Base-by-base conservation (phyloP, 305 asterid genomes). In the Fraxinus paxiana region DNA sequence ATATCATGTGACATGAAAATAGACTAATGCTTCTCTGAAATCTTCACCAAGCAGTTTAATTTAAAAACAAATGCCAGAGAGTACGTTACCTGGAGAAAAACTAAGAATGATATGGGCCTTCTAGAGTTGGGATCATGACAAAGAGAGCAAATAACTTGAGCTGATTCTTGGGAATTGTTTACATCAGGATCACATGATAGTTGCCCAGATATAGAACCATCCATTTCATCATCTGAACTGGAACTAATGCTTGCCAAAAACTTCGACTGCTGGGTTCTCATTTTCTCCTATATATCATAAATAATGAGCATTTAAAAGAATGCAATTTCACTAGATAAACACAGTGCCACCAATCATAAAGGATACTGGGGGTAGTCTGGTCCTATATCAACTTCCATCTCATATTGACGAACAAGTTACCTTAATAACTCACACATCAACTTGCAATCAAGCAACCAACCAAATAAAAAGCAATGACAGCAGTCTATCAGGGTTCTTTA, bases 181-280 rank as follows among this genome's bases (percentile, higher is more conserved):
- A 80, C 83, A 80, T 89, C 92, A 82, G 89, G 78, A 85, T 84
- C 88, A 83, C 83, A 77, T 73, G 33, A 86, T 83, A 89, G 93
- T 69, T 85, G 87, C 78, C 88, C 90, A 82, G 83, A 77, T 77
- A 85, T 86, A 80, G 90, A 81, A 82, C 88, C 96, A 80, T 86
- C 90, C 87, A 85, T 82, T 84, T 80, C 95, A 59, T 88, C 93
- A 81, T 93, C 97, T 67, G 56, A 82, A 70, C 84, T 77, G 59
- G 94, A 87, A 81, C 86, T 86, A 83, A 92, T 84, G 86, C 91
- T 92, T 83, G 86, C 92, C 91, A 96, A 79, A 83, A 96, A 96
- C 86, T 91, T 91, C 38, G 95, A 94, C 82, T 96, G 98, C 82
- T 96, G 97, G 35, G 90, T 92, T 87, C 87, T 90, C 99, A 96